These are phyloP conservation scores for Serendipita sp. DNA, from an alignment of 768 basidiomycete genomes.

Conservation along the genomic window DNA sequence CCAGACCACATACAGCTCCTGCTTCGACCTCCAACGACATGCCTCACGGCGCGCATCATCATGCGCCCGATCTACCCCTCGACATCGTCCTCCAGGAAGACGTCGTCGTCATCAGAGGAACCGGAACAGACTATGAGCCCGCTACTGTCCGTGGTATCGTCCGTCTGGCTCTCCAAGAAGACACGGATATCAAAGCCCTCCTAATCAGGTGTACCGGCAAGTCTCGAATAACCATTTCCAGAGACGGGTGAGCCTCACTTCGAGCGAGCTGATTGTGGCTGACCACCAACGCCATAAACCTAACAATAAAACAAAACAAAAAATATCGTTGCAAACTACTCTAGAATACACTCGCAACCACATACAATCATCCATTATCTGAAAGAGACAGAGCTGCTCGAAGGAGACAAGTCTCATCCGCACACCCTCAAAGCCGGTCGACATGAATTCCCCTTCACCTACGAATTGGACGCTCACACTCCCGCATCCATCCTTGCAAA, in stretches of 20 bases:
- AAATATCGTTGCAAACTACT: no score
- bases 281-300: background rate
- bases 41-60: background rate
- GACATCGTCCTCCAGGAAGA: conserved; percentile 66
- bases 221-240: background rate
- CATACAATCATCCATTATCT: conserved; percentile 16
- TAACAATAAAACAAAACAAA: no score
- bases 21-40: background rate
- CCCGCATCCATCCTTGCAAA: conserved; percentile 46
- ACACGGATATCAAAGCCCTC: conserved; percentile 37
- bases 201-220: background rate
- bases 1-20: background rate
- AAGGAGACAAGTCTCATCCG: conserved; percentile 57
- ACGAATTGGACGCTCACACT: conserved; percentile 69
- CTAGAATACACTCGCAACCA: background rate
- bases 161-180: conserved; percentile 61
- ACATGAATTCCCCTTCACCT: conserved; percentile 83
- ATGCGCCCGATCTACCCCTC: conserved; percentile 28
- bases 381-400: conserved; percentile 73
- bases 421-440: conserved; percentile 94
- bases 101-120: conserved; percentile 55
- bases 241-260: background rate
- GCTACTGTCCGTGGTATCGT: conserved; percentile 68
- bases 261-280: background rate
- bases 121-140: conserved; percentile 71